Percentiles rank a stretch among this genome's conserved stretches.
Conservation (phyloP, 140 eudicot genomes). For the Ambrosia hybrid region DNA sequence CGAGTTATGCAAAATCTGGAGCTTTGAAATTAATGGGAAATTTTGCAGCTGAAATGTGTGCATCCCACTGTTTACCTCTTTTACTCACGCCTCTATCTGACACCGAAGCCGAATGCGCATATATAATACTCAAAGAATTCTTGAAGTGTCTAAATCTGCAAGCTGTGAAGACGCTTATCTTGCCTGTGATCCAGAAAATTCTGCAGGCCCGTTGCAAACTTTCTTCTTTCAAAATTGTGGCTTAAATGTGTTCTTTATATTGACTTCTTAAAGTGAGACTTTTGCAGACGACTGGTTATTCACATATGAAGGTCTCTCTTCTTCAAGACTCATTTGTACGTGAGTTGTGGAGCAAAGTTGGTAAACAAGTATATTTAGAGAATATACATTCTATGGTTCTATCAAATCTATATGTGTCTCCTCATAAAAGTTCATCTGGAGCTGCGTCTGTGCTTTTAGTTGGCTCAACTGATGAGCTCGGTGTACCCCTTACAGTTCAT, state of each 20-base stretch:
- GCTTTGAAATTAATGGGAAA: slow-evolving; percentile 85
- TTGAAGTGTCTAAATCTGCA: slow-evolving; percentile 60
- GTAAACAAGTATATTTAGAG: slow-evolving; percentile 79
- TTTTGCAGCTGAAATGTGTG: slow-evolving; percentile 92
- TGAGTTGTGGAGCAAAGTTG: slow-evolving; percentile 80
- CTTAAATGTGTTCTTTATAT: slow-evolving; percentile 8
- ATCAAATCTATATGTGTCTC: slow-evolving; percentile 65
- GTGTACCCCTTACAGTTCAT: slow-evolving; percentile 91
- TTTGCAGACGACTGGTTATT: slow-evolving; percentile 67
- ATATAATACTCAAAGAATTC: slow-evolving; percentile 66
- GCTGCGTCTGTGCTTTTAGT: slow-evolving; percentile 92
- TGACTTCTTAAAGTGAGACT: slow-evolving; percentile 24
- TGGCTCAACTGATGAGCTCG: slow-evolving; percentile 97
- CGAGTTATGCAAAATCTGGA: slow-evolving; percentile 74
- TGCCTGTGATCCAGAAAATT: slow-evolving; percentile 87
- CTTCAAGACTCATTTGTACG: slow-evolving; percentile 98
- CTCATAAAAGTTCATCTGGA: slow-evolving; percentile 75
- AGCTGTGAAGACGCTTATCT: slow-evolving; percentile 61
- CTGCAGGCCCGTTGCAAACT: slow-evolving; percentile 67
- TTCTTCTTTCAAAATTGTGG: slow-evolving; percentile 13
- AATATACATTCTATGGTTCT: slow-evolving; percentile 75
- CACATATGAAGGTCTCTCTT: slow-evolving; percentile 92
- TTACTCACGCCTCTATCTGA: slow-evolving; percentile 63
- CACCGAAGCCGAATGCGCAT: slow-evolving; percentile 80
- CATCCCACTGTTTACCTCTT: slow-evolving; percentile 77